Conservation (phyloP, 2,329 filamentous ascomycete species). For the Phialemoniopsis sp. region DNA sequence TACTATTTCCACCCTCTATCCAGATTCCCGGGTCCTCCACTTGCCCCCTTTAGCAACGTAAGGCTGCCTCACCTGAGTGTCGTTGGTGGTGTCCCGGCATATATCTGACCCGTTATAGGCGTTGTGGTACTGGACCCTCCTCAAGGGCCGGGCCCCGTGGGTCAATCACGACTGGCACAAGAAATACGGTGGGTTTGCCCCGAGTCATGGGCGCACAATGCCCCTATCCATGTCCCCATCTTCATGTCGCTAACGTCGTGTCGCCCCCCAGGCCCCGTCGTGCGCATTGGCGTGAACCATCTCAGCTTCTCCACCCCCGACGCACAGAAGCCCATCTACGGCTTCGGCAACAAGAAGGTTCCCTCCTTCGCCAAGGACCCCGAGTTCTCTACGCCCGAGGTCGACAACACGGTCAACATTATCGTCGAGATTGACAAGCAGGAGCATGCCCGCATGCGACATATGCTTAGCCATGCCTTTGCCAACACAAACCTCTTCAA, state of each 20-base stretch:
- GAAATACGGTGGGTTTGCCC: slow-evolving; percentile 15
- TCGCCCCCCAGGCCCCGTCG: slow-evolving; percentile 43
- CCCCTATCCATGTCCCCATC: too few species aligned
- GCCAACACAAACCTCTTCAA: too few species aligned
- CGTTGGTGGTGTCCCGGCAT: background rate
- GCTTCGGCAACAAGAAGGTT: slow-evolving; percentile 67
- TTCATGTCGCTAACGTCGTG: too few species aligned
- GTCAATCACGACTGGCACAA: slow-evolving; percentile 18
- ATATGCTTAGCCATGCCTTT: too few species aligned
- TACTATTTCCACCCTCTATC: slow-evolving; percentile 18
- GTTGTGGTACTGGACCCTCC: slow-evolving; percentile 13
- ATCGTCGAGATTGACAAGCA: too few species aligned
- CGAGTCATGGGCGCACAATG: too few species aligned
- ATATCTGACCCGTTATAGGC: background rate
- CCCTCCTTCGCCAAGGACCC: background rate
- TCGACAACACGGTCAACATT: too few species aligned
- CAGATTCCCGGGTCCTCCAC: slow-evolving; percentile 15
- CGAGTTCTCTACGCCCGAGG: too few species aligned
- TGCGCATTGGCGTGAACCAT: slow-evolving; percentile 62
- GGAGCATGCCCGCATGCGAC: too few species aligned
- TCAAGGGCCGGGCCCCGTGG: slow-evolving; percentile 73
- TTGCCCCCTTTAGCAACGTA: slow-evolving; percentile 8
- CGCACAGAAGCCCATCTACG: slow-evolving; percentile 64
- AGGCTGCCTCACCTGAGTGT: slow-evolving; percentile 4
- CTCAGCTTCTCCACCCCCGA: slow-evolving; percentile 66